Base-by-base conservation (phyloP, 177 flowering plant species). In the Vitis hybrid region DNA sequence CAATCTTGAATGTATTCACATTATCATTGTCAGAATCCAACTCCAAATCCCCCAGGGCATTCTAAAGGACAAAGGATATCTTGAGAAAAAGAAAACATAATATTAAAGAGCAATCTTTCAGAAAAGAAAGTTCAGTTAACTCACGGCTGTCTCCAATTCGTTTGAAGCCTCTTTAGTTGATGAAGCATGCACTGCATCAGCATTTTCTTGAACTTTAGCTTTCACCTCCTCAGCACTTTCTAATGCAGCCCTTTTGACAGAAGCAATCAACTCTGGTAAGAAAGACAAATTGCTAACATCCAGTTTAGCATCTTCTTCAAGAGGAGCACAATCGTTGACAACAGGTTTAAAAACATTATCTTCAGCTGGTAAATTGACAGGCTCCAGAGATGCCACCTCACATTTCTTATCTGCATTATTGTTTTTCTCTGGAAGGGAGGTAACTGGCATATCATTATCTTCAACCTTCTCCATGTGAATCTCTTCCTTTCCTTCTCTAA, bases 241-340 rank as follows among this genome's bases (percentile, higher is more conserved):
- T 69, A 89, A 53, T 55, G 86, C 85, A 29, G 86, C 89, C 73
- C 74, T 82, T 70, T 87, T 87, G 19, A 79, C 88, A 15, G 97
- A 90, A 77, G 85, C 94, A 73, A 89, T 81, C 70, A 92, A 76
- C 74, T 92, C 97, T 60, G 97, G 94, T 71, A 90, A 68, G 77
- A 82, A 80, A 76, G 78, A 85, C 75, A 87, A 76, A 72, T 67
- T 67, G 58, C 80, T 65, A 60, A 68, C 75, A 11, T 81, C 78
- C 11, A 71, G 72, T 51, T 76, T 77, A 52, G 59, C 65, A 62
- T 74, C 73, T 67, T 83, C 86, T 29, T 39, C 53, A 45, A 75
- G 52, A 71, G 64, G 77, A 70, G 52, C 51, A 69, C 48, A 62
- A 68, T 63, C 76, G 56, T 15, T 63, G 26, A 69, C 80, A 60